Conservation (phyloP, 805 yeast species). For the Yamadazyma takamatsuzukensis region DNA sequence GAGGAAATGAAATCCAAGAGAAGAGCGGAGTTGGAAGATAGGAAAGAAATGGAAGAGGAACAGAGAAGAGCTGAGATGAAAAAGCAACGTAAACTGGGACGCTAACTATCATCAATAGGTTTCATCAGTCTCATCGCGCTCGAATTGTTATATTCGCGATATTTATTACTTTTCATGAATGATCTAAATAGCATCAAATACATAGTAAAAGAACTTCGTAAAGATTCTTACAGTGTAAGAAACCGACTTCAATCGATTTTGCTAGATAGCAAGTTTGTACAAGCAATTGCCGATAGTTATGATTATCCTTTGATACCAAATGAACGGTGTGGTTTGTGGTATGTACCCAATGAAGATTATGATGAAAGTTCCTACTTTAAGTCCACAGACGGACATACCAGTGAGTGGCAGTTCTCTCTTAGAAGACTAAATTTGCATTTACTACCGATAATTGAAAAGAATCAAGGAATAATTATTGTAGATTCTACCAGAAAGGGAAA, state of each 20-base stretch:
- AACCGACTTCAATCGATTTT: conserved; percentile 72
- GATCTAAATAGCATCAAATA: conserved; percentile 13
- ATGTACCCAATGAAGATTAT: conserved; percentile 46
- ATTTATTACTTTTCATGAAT: too few species aligned
- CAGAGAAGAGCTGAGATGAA: conserved; percentile 35
- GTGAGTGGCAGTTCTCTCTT: conserved; percentile 74
- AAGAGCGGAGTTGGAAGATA: conserved; percentile 74
- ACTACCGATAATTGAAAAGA: conserved; percentile 40
- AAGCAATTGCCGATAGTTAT: conserved; percentile 13
- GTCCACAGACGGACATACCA: conserved; percentile 87
- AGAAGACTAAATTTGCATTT: conserved; percentile 75
- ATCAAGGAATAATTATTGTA: conserved; percentile 56
- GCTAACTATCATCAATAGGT: too few species aligned
- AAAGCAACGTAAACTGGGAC: conserved; percentile 16
- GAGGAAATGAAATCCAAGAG: conserved; percentile 73
- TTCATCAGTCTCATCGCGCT: too few species aligned
- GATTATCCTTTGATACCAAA: conserved; percentile 58
- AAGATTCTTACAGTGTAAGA: conserved; percentile 47
- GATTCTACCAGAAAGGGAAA: conserved; percentile 89
- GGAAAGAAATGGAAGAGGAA: conserved; percentile 61
- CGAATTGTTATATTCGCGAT: too few species aligned
- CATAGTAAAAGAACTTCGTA: conserved; percentile 43
- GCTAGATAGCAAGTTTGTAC: conserved; percentile 55
- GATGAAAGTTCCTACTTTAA: conserved; percentile 67
- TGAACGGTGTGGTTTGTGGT: conserved; percentile 88